Base-by-base conservation (phyloP, 2,329 filamentous ascomycete genomes). In the Neurospora sp. region DNA sequence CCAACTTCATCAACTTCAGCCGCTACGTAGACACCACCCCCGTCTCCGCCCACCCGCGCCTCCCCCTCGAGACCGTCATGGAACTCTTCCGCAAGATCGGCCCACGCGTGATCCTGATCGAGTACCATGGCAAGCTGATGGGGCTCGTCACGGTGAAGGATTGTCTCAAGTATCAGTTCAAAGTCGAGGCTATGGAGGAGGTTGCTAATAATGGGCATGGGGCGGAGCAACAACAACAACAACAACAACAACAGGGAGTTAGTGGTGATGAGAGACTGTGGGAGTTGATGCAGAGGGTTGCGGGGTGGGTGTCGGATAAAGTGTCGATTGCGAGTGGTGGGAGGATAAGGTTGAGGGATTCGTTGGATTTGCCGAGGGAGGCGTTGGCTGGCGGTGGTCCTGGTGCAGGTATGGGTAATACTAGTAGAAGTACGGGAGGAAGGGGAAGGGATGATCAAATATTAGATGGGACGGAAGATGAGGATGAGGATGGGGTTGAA, bases 31-130 rank as follows among this genome's bases (percentile, higher is more conserved):
- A 99, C 78, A 86, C 90, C 9, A 97, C 94, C 0, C 96, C 96
- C 0, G 88, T 99, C 1, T 92, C 93, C 0, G 94, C 94, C 0
- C 96, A 99, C 77, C 96, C 96, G 0, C 89, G 93, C 1, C 87
- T 98, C 0, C 92, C 95, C 0, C 88, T 99, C 0, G 96, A 99
- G 81, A 99, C 96, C 0, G 95, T 97, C 39, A 97, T 99, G 93
- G 96, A 99, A 78, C 85, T 99, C 11, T 99, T 99, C 84, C 95
- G 95, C 79, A 99, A 98, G 82, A 96, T 99, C 78, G 96, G 96
- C 0, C 96, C 95, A 0, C 88, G 96, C 1, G 93, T 97, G 6
- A 95, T 99, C 67, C 85, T 99, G 3, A 91, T 97, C 46, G 96
- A 99, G 79, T 91, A 97, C 78, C 91, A 92, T 71, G 96, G 96